Evolutionary conservation across 2,329 filamentous ascomycete genomes (phyloP).

Genomic region (Cercospora berteroae): DNA sequence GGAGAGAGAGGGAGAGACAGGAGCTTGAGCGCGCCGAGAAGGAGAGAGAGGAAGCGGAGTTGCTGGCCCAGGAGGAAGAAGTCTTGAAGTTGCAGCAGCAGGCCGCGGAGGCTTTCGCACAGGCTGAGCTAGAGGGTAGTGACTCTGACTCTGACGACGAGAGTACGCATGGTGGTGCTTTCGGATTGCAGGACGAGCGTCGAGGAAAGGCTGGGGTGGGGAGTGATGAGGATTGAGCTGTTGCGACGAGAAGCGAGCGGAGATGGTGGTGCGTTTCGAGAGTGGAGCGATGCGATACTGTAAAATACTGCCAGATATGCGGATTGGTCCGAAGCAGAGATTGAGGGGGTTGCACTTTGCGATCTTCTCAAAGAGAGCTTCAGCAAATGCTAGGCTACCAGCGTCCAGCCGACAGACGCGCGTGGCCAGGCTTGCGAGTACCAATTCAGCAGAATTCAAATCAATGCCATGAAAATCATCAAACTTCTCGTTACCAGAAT

Average conservation of each 20-base stretch:
- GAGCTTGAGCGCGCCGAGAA: background rate
- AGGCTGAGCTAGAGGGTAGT: conserved; percentile 24
- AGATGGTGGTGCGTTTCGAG: background rate
- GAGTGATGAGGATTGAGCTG: conserved; percentile 21
- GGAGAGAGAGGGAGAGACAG: background rate
- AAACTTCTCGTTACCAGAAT: background rate
- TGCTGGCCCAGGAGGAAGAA: conserved; percentile 3
- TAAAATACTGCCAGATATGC: background rate
- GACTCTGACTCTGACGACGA: conserved; percentile 17
- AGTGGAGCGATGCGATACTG: background rate
- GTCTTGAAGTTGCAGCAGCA: conserved; percentile 17
- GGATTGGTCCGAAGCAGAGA: background rate
- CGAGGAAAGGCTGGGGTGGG: conserved; percentile 3
- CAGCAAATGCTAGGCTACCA: background rate
- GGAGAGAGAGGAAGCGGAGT: conserved; percentile 9
- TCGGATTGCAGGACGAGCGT: conserved; percentile 19
- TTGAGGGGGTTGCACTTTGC: background rate
- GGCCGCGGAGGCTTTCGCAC: conserved; percentile 17
- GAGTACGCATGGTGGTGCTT: conserved; percentile 27
- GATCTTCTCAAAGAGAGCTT: background rate
- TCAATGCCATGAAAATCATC: background rate
- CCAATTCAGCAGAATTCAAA: background rate
- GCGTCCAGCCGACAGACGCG: background rate
- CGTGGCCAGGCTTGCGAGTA: background rate
- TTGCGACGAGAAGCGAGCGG: background rate